phyloP scores from a whole-genome alignment of 1,139 yeast genomes.

The Candida sanyaensis region DNA sequence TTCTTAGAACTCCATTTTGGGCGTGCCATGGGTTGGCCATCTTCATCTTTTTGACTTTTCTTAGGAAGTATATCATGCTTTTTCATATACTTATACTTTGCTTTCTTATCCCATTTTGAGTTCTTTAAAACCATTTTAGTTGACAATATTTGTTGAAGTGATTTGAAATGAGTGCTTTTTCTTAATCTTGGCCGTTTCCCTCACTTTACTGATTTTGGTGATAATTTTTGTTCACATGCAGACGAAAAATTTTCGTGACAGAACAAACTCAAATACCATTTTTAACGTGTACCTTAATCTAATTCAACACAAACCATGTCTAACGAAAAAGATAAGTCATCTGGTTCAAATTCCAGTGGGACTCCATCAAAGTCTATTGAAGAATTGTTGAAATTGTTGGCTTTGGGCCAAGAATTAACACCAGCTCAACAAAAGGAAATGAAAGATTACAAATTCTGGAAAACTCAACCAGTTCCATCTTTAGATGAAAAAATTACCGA shows the following conservation, averaged over 20 bases:
- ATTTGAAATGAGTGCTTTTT: no score
- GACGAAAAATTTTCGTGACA: neutral
- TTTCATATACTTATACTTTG: constrained; percentile 39
- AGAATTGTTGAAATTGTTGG: constrained; percentile 49
- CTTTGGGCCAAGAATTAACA: constrained; percentile 56
- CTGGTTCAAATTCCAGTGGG: neutral
- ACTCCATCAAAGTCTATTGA: constrained; percentile 34
- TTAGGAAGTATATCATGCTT: constrained; percentile 39
- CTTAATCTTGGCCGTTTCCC: no score
- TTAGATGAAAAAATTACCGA: constrained; percentile 64
- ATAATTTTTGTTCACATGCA: no score
- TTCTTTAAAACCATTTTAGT: constrained; percentile 42
- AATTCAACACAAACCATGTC: neutral
- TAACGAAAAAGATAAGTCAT: neutral
- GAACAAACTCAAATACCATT: neutral
- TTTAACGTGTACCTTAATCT: no score
- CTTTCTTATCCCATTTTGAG: constrained; percentile 49
- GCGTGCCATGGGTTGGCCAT: constrained; percentile 9
- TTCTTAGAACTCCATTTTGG: constrained; percentile 43
- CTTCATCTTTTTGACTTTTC: constrained; percentile 7
- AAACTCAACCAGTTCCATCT: constrained; percentile 90
- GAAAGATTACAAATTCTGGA: constrained; percentile 96
- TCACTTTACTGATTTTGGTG: no score
- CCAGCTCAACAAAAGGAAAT: constrained; percentile 63
- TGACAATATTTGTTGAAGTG: no score